Evolutionary conservation across 257 asterid genomes (phyloP).

Genomic region (Capsicum baccatum): DNA sequence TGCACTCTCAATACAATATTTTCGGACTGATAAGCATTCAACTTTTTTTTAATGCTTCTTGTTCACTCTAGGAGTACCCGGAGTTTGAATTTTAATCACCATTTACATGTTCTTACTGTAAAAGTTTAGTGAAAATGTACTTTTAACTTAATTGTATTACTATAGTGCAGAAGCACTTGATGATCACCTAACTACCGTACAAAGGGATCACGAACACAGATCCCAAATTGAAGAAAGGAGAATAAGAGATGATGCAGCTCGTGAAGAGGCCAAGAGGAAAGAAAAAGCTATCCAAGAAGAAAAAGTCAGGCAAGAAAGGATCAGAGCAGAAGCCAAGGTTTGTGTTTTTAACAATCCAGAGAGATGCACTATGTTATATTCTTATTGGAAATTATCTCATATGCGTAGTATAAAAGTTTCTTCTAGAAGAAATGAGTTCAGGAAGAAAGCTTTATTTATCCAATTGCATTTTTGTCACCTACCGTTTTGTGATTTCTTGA

Average conservation of each 20-base stretch:
- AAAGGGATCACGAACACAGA: slow-evolving; percentile 86
- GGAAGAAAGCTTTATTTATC: not conserved
- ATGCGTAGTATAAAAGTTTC: not conserved
- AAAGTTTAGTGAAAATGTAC: slow-evolving; percentile 27
- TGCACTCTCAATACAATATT: not conserved
- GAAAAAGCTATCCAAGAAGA: slow-evolving; percentile 76
- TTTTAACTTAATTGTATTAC: slow-evolving; percentile 38
- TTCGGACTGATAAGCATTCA: not conserved
- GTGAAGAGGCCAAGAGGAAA: slow-evolving; percentile 85
- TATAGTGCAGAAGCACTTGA: slow-evolving; percentile 93
- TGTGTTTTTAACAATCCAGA: not conserved
- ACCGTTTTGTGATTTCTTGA: not conserved
- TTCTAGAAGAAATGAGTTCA: not conserved
- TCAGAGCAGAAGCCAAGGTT: slow-evolving; percentile 85
- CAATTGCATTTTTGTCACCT: not conserved
- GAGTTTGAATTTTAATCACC: not conserved
- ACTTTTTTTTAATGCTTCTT: not conserved
- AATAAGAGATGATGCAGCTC: slow-evolving; percentile 88
- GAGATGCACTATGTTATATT: not conserved
- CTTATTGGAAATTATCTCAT: not conserved
- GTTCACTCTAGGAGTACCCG: slow-evolving; percentile 8
- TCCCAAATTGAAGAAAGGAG: slow-evolving; percentile 89
- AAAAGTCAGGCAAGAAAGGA: slow-evolving; percentile 64
- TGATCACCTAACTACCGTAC: slow-evolving; percentile 82
- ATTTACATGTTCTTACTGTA: slow-evolving; percentile 12